These are phyloP conservation scores for Terfezia boudieri DNA, from an alignment of 495 filamentous ascomycete genomes.

Conservation along the genomic window DNA sequence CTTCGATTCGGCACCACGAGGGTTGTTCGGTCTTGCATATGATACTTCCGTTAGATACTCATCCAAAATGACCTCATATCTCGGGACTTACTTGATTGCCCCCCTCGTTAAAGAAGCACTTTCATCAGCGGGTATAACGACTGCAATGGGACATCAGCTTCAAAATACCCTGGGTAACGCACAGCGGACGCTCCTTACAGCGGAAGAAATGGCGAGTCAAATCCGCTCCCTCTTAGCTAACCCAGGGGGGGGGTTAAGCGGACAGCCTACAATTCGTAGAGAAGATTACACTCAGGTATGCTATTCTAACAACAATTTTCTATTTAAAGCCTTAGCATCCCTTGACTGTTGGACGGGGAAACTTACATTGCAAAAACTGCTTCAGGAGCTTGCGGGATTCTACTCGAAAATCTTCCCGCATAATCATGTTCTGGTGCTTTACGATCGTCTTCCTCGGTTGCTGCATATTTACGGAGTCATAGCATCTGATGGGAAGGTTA, in stretches of 20 bases:
- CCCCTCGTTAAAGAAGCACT: background rate
- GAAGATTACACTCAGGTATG: background rate
- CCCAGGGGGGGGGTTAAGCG: background rate
- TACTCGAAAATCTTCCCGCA: background rate
- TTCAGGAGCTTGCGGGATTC: background rate
- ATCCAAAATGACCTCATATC: background rate
- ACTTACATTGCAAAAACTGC: background rate
- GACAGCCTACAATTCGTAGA: background rate
- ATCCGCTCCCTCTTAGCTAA: background rate
- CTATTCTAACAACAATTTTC: background rate
- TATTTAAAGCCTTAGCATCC: background rate
- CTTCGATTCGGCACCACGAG: too few relatives aligned
- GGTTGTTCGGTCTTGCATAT: too few relatives aligned
- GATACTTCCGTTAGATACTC: too few relatives aligned
- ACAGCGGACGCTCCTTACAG: background rate
- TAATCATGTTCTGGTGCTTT: background rate
- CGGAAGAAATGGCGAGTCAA: background rate
- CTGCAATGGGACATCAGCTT: background rate
- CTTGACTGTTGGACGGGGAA: background rate
- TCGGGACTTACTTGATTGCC: background rate
- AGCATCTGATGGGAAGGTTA: background rate
- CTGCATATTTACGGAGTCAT: background rate
- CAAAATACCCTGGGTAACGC: background rate
- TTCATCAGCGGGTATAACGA: background rate
- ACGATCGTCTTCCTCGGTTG: background rate